Conservation (phyloP, 257 asterid genomes). For the Apocynum venetum region DNA sequence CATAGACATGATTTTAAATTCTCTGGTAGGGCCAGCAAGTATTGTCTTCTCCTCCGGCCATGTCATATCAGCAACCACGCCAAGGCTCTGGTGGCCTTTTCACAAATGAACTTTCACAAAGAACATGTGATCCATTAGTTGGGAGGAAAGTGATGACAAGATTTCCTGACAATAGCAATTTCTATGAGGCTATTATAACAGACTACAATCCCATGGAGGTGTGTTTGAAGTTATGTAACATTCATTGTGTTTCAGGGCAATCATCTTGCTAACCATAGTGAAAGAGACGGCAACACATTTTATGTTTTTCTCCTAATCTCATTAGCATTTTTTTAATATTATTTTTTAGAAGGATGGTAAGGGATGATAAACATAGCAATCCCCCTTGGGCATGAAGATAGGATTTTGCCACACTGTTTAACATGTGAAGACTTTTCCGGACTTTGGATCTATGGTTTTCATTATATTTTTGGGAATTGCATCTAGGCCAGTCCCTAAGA, state of each 20-base stretch:
- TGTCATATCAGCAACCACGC: slow-evolving; percentile 54
- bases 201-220: slow-evolving; percentile 77
- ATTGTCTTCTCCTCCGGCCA: slow-evolving; percentile 34
- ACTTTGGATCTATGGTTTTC: not conserved
- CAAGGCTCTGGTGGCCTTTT: slow-evolving; percentile 50
- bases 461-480: not conserved
- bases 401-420: not conserved
- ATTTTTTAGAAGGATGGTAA: not conserved
- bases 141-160: slow-evolving; percentile 97
- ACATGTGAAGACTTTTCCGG: not conserved
- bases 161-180: slow-evolving; percentile 89
- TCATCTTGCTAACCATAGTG: not conserved
- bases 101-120: slow-evolving; percentile 52
- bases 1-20: slow-evolving; percentile 2
- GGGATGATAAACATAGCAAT: not conserved
- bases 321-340: not conserved
- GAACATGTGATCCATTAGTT: slow-evolving; percentile 51
- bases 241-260: not conserved
- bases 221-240: slow-evolving; percentile 22
- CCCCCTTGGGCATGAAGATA: not conserved
- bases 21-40: slow-evolving; percentile 35
- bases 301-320: not conserved
- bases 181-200: slow-evolving; percentile 82
- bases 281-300: not conserved
- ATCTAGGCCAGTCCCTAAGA: not conserved